Conservation (phyloP, 495 filamentous ascomycete species). For the Penicillium canescens region DNA sequence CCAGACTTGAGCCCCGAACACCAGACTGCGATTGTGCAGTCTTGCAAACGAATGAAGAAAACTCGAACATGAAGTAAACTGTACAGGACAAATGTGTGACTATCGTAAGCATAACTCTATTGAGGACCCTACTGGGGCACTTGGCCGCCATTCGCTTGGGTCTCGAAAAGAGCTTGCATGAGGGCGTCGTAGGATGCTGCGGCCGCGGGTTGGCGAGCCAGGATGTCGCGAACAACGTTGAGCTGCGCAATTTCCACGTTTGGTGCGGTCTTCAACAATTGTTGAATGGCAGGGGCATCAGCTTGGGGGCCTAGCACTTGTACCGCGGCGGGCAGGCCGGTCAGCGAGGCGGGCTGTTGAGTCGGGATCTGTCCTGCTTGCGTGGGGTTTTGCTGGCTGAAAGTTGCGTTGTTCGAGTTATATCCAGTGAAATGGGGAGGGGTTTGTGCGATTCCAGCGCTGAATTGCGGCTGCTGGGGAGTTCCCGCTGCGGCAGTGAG, state of each 20-base stretch:
- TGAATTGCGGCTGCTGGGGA: conserved; percentile 37
- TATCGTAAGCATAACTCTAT: conserved; percentile 14
- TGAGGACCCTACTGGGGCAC: conserved; percentile 22
- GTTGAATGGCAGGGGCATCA: conserved; percentile 61
- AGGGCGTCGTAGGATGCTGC: conserved; percentile 37
- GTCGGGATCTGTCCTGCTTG: conserved; percentile 20
- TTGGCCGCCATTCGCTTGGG: conserved; percentile 36
- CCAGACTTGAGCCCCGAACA: conserved; percentile 17
- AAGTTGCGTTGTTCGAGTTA: conserved; percentile 35
- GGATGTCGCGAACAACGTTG: conserved; percentile 60
- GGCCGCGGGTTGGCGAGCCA: conserved; percentile 51
- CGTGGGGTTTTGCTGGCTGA: conserved; percentile 23
- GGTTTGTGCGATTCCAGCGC: conserved; percentile 28
- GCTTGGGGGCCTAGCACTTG: conserved; percentile 62
- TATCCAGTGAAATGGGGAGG: conserved; percentile 21
- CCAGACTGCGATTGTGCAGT: conserved; percentile 8
- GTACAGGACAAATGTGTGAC: conserved; percentile 16
- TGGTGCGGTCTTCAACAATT: conserved; percentile 65
- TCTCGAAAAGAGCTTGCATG: conserved; percentile 39
- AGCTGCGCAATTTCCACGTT: conserved; percentile 63
- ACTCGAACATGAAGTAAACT: conserved; percentile 12
- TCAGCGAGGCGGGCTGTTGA: conserved; percentile 17
- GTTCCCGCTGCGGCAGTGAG: conserved; percentile 41
- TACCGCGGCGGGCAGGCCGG: conserved; percentile 29
- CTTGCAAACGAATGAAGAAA: conserved; percentile 5